phyloP scores from a whole-genome alignment of 345 rosid genomes.

The Eucalyptus erythrocorys region DNA sequence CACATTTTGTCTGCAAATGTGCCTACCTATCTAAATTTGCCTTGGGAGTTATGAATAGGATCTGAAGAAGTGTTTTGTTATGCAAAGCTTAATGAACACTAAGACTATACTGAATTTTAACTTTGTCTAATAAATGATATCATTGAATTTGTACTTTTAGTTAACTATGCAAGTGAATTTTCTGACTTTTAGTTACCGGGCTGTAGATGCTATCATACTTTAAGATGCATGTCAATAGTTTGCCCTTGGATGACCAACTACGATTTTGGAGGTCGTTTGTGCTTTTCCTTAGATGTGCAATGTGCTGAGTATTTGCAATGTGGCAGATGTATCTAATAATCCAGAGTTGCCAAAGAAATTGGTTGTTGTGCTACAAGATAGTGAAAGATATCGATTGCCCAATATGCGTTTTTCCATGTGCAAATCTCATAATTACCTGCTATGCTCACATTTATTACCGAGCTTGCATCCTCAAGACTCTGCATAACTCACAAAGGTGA shows the following conservation, averaged over 20 bases:
- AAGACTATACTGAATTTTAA: not conserved
- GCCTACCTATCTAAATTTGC: not conserved
- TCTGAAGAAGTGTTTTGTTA: not conserved
- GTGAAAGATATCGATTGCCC: too few relatives aligned
- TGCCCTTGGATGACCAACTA: not conserved
- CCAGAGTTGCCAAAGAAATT: conserved; percentile 71
- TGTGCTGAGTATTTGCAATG: not conserved
- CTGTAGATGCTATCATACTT: not conserved
- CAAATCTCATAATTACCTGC: too few relatives aligned
- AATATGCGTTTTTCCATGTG: too few relatives aligned
- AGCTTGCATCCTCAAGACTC: too few relatives aligned
- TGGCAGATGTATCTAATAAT: conserved; percentile 53
- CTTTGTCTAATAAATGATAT: not conserved
- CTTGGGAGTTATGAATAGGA: not conserved
- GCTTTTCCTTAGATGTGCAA: not conserved
- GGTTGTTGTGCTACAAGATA: too few relatives aligned
- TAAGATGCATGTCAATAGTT: not conserved
- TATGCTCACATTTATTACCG: too few relatives aligned
- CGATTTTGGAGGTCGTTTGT: not conserved
- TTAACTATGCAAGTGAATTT: not conserved
- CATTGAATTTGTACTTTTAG: not conserved
- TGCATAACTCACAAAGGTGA: too few relatives aligned
- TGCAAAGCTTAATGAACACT: not conserved
- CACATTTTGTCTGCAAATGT: not conserved
- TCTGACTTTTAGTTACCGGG: not conserved